These are phyloP conservation scores for Cystobasidium tubakii DNA, from an alignment of 768 basidiomycete species.

Conservation along the genomic window DNA sequence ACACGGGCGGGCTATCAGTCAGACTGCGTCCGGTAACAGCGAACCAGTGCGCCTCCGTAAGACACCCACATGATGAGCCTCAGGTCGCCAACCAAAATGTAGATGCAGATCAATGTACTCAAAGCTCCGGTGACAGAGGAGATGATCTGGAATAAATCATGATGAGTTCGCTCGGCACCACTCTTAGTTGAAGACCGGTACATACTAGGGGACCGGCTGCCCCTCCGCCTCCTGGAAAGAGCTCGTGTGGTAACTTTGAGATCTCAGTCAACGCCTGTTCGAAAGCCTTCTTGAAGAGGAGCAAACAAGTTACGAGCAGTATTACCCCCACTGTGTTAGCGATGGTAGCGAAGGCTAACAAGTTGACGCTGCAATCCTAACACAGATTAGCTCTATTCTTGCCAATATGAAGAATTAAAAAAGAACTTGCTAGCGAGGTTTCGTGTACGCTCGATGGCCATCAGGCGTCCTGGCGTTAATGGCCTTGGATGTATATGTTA, in stretches of 20 bases:
- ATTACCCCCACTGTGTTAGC: conserved; percentile 19
- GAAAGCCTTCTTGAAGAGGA: conserved; percentile 18
- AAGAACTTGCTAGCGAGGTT: conserved; percentile 16
- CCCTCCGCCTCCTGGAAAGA: conserved; percentile 15
- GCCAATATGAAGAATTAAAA: not conserved
- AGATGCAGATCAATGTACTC: not conserved
- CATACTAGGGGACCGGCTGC: conserved; percentile 1
- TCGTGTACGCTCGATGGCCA: conserved; percentile 24
- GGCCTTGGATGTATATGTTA: not conserved
- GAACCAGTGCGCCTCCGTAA: not conserved
- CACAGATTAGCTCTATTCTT: not conserved
- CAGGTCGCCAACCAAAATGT: conserved; percentile 5
- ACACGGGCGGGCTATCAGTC: no score
- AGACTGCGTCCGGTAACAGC: no score
- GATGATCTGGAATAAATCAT: not conserved
- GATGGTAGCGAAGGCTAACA: conserved; percentile 14
- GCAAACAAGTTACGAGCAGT: not conserved
- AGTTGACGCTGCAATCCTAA: not conserved
- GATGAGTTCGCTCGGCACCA: not conserved
- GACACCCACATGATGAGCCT: conserved; percentile 4
- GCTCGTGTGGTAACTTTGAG: conserved; percentile 1
- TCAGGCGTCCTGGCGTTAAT: conserved; percentile 17
- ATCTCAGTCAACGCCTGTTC: not conserved
- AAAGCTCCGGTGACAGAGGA: not conserved
- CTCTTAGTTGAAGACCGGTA: not conserved